Evolutionary conservation across 768 basidiomycete species (phyloP).

Genomic region (Russula sp.): DNA sequence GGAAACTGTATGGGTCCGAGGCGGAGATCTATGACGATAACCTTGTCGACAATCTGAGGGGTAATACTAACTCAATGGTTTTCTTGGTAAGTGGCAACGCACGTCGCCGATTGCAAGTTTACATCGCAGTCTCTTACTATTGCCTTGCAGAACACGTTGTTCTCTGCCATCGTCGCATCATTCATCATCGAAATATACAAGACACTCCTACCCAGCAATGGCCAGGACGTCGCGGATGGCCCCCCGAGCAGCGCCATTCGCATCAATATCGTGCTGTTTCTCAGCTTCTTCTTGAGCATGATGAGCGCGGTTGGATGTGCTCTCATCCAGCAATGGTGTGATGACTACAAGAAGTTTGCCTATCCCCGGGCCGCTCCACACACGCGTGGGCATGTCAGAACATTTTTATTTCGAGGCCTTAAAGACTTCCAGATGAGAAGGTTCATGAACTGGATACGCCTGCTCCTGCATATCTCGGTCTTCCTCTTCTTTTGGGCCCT

Average conservation of each 20-base stretch:
- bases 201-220: slow-evolving; percentile 12
- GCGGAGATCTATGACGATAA: slow-evolving; percentile 20
- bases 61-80: slow-evolving; percentile 27
- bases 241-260: slow-evolving; percentile 17
- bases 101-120: not conserved
- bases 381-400: slow-evolving; percentile 19
- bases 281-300: slow-evolving; percentile 21
- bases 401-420: slow-evolving; percentile 13
- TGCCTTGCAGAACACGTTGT: slow-evolving; percentile 20
- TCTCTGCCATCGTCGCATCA: slow-evolving; percentile 29
- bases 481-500: slow-evolving; percentile 24
- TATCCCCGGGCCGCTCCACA: slow-evolving; percentile 14
- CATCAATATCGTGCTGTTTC: slow-evolving; percentile 23
- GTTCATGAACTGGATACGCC: slow-evolving; percentile 14
- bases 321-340: slow-evolving; percentile 27
- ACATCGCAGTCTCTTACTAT: not conserved
- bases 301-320: slow-evolving; percentile 22
- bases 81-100: slow-evolving; percentile 20
- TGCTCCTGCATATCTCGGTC: slow-evolving; percentile 15
- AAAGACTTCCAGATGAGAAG: slow-evolving; percentile 12
- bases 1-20: slow-evolving; percentile 25
- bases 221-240: not conserved
- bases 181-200: slow-evolving; percentile 31
- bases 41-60: slow-evolving; percentile 20
- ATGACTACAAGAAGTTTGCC: slow-evolving; percentile 10